Evolutionary conservation across 2,329 filamentous ascomycete genomes (phyloP), one percentile per base, ranked within the genome.

Genomic region (Leptographium lundbergii): DNA sequence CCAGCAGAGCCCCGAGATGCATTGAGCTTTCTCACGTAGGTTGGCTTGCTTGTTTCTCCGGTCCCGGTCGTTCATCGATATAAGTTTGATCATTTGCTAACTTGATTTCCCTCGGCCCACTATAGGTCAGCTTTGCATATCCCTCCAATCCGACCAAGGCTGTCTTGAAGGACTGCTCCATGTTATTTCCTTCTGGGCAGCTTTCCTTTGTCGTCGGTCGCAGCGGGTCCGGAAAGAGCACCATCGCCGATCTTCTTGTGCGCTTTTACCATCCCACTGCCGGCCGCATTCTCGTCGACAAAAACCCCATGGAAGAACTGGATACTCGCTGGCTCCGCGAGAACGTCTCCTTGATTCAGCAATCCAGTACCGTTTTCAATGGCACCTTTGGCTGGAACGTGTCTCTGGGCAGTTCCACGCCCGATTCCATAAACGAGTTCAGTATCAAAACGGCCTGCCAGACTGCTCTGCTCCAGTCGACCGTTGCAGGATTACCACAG

Each of bases 201-300:
- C 83, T 86, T 3, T 89, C 85, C 0, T 96, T 94, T 66, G 77
- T 97, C 2, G 82, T 96, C 56, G 94, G 92, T 0, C 81, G 80
- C 66, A 96, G 90, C 66, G 94, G 94, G 0, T 96, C 89, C 2
- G 92, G 92, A 0, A 97, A 97, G 70, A 96, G 90, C 65, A 97
- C 92, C 0, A 68, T 97, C 1, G 85, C 87, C 1, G 90, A 89
- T 67, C 77, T 97, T 0, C 76, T 97, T 0, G 77, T 91, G 56
- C 82, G 85, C 14, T 88, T 95, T 65, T 96, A 96, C 67, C 75
- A 81, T 7, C 82, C 88, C 0, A 70, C 73, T 0, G 73, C 73
- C 0, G 92, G 91, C 0, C 70, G 80, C 0, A 84, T 96, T 19
- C 68, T 78, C 0, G 73, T 97, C 11, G 90, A 95, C 66, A 84